Evolutionary conservation across 352 stramenopile genomes (phyloP).

Genomic region (Aphanomyces invadans): DNA sequence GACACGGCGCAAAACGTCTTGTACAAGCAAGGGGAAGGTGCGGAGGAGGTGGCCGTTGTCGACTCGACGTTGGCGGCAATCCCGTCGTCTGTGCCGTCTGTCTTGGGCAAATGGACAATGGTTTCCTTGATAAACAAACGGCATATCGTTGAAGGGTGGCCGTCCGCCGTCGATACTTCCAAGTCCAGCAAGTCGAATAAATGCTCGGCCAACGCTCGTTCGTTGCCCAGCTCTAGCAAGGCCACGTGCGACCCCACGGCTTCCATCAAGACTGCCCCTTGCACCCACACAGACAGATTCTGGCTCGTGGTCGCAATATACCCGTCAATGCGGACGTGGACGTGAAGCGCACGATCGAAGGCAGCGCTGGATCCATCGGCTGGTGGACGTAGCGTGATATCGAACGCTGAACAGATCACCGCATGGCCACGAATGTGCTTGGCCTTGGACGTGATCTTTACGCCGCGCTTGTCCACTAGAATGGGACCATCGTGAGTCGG

Average conservation of each 20-base stretch:
- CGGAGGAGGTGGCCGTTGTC: background rate
- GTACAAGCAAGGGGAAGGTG: conserved; percentile 11
- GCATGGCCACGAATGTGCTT: conserved; percentile 15
- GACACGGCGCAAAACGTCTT: conserved; percentile 14
- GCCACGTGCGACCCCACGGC: conserved; percentile 9
- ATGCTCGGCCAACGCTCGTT: conserved; percentile 11
- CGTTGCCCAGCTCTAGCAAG: background rate
- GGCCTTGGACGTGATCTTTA: conserved; percentile 16
- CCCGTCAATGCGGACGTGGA: conserved; percentile 14
- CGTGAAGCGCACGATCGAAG: background rate
- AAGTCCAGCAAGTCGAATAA: conserved; percentile 14
- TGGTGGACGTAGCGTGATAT: conserved; percentile 4
- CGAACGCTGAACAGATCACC: conserved; percentile 21
- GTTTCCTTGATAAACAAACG: conserved; percentile 20
- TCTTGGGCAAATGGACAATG: background rate
- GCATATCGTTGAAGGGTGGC: background rate
- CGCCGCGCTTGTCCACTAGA: conserved; percentile 4
- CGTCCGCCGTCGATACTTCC: background rate
- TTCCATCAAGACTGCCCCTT: background rate
- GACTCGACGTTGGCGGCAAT: no score
- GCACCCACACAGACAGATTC: conserved; percentile 11
- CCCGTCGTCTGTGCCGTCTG: no score
- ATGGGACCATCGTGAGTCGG: background rate
- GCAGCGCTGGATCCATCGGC: background rate
- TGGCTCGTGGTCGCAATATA: conserved; percentile 17